Evolutionary conservation across 1,284 basidiomycete species (phyloP), one percentile per base, ranked within the genome.

Genomic region (Sphagnurus paluster): DNA sequence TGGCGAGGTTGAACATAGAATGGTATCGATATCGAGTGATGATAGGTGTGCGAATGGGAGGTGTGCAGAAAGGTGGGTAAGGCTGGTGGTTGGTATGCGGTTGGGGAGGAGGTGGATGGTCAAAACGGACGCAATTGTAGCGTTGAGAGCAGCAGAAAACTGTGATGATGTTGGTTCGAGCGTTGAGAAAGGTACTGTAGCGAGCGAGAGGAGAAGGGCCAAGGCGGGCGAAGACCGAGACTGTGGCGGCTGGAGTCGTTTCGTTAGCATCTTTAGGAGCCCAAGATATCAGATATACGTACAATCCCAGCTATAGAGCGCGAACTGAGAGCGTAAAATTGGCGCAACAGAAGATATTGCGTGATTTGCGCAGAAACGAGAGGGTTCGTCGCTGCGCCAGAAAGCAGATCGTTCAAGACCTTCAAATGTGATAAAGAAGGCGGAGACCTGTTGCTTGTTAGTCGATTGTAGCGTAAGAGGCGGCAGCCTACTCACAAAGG

Each of bases 31-130:
- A 19, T 64, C 46, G 34, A 66, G 30, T 16, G 58, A 46, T 38
- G 61, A 42, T 28, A 71, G 49, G 25, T 62, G 44, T 16, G 62
- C 33, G 47, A 76, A 49, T n/a, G 71, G 70, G 10, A 74, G 54
- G 2, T 55, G 56, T 3, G 69, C 61, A 5, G 70, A 68, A 20
- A 77, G 59, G 19, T 59, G 52, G 1, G 68, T 66, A 13, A 88
- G 71, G 20, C 75, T 66, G 6, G 65, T 50, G 7, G 87, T 61
- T 9, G 85, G 78, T 19, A 90, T 67, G 6, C 84, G 80, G 59
- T 88, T 84, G 1, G 81, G 86, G 1, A 90, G 72, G 0, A 84
- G 65, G 1, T 81, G 80, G 36, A 89, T 74, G 5, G 80, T 74
- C 42, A 88, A 67, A 44, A 90, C 77, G 46, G 71, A 61, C 3